Evolutionary conservation across 441 rosid genomes (phyloP).

Genomic region (Populus hybrid): DNA sequence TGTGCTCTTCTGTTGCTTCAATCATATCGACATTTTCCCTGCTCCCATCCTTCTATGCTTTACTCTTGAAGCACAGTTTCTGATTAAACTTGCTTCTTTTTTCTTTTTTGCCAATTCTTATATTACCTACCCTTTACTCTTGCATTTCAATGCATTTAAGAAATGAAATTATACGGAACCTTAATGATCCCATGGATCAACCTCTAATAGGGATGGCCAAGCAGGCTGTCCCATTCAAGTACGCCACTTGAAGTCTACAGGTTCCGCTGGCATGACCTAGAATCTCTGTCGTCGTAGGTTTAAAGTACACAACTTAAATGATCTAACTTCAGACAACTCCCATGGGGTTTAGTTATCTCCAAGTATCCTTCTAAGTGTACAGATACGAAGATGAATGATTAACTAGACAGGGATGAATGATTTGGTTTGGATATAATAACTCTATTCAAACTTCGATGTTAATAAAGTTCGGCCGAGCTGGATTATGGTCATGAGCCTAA

Average conservation of each 20-base stretch:
- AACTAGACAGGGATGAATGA: background rate
- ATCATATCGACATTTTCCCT: background rate
- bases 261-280: no score
- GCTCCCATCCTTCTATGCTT: background rate
- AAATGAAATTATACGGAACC: background rate
- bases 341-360: background rate
- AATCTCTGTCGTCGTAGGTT: no score
- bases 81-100: background rate
- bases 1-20: conserved; percentile 3
- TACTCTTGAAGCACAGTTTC: background rate
- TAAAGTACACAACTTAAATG: no score
- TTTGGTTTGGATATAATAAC: background rate
- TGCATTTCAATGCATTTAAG: background rate
- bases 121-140: background rate
- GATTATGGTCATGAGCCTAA: conserved; percentile 6
- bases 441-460: background rate
- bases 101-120: background rate
- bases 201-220: background rate
- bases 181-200: background rate
- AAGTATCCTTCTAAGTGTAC: background rate
- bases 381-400: background rate
- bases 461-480: background rate
- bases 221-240: background rate
- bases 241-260: no score
- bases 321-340: no score